Base-by-base conservation (phyloP, 2,329 filamentous ascomycete genomes). In the Cadophora luteo-olivacea region DNA sequence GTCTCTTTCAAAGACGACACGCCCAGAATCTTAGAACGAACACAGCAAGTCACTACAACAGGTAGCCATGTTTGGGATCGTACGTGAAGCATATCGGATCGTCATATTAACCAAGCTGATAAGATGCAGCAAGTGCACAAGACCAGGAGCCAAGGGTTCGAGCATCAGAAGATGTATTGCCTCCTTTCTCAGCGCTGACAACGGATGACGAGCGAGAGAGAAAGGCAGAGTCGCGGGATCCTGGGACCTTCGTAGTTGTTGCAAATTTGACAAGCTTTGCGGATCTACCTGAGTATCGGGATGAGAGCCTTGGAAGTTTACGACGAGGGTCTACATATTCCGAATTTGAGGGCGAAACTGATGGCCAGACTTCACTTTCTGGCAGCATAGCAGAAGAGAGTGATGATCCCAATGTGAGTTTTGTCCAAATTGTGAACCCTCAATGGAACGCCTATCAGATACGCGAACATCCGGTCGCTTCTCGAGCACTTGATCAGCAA, bases 191-290 rank as follows among this genome's bases (percentile, higher is more conserved):
- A 38, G 76, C 78, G 16, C 80, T 89, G 65, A 84, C 81, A 1
- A 87, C 81, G 33, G 86, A 89, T 69, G 85, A 87, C 71, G 86
- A 88, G 33, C 80, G 86, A 51, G 86, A 89, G 74, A 81, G 79
- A 68, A 88, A 88, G 74, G 86, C 86, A 19, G 81, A 84, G 63
- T 78, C 78, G 8, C 80, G 80, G 48, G 78, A 77, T 41, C 85
- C 86, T 0, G 86, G 86, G 19, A 87, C 85, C 1, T 88, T 84
- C 75, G 81, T 84, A 74, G 84, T 88, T 24, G 79, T 88, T 24
- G 82, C 84, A 65, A 85, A 86, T 51, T 85, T 83, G 5, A 80
- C 82, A 19, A 87, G 84, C 75, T 88, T 89, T 73, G 79, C 80
- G 32, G 78, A 81, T 36, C 76, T 85, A 9, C 83, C 85, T 4